These are phyloP conservation scores for Corymbia maculata DNA, from an alignment of 345 rosid species.

Conservation along the genomic window DNA sequence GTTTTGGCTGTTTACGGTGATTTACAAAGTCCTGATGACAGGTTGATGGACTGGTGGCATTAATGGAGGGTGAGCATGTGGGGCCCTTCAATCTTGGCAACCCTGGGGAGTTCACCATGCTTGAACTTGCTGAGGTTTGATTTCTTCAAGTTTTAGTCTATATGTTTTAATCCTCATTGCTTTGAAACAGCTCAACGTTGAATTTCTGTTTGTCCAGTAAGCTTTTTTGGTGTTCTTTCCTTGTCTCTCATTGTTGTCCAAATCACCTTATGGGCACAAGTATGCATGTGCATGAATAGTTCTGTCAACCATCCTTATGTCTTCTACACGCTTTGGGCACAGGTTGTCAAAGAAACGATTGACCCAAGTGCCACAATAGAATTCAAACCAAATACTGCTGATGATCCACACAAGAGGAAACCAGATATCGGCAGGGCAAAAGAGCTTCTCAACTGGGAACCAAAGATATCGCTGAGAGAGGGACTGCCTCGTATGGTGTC, in stretches of 20 bases:
- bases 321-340: not conserved
- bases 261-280: not conserved
- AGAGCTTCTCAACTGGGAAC: constrained; percentile 89
- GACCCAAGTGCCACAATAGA: constrained; percentile 92
- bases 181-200: not conserved
- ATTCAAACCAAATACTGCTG: constrained; percentile 83
- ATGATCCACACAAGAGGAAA: constrained; percentile 95
- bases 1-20: not conserved
- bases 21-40: constrained; percentile 6
- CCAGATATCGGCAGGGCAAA: constrained; percentile 94
- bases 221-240: not conserved
- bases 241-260: not conserved
- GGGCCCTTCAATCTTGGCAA: constrained; percentile 98
- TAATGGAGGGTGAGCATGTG: constrained; percentile 88
- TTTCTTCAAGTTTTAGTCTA: not conserved
- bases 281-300: not conserved
- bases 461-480: constrained; percentile 63
- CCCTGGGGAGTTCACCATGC: constrained; percentile 98
- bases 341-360: constrained; percentile 92
- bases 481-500: constrained; percentile 95
- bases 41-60: constrained; percentile 88
- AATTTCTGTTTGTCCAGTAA: not conserved
- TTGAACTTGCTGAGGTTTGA: constrained; percentile 94
- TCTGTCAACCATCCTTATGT: not conserved
- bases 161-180: not conserved